Evolutionary conservation across 2,329 filamentous ascomycete species (phyloP).

Genomic region (Fusarium sp.): DNA sequence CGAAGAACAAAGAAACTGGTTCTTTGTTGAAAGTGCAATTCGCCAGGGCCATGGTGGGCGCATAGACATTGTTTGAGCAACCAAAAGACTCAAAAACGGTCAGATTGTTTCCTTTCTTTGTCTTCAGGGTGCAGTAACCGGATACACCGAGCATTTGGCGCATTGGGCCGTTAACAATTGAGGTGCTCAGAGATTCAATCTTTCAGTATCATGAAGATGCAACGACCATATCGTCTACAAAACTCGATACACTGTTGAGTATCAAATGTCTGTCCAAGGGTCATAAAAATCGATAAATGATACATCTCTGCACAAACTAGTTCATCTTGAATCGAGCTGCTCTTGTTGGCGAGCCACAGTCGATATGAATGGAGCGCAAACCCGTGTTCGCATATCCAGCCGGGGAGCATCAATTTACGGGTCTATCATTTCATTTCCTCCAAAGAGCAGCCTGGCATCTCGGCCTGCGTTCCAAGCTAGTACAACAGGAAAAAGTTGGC

Average conservation of each 20-base stretch:
- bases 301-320: background rate
- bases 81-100: background rate
- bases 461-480: background rate
- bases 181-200: background rate
- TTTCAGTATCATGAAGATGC: background rate
- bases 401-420: background rate
- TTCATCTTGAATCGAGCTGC: background rate
- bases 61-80: conserved; percentile 10
- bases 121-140: background rate
- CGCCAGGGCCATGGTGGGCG: background rate
- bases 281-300: background rate
- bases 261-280: background rate
- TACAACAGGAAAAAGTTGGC: background rate
- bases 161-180: background rate
- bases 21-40: conserved; percentile 22
- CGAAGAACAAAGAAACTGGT: conserved; percentile 35
- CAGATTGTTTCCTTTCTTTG: conserved; percentile 1
- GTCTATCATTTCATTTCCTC: background rate
- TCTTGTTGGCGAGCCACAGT: background rate
- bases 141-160: background rate
- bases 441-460: background rate
- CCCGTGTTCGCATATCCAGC: background rate
- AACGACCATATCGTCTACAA: background rate
- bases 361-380: background rate
- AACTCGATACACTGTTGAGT: background rate